phyloP scores from a whole-genome alignment of 495 filamentous ascomycete species.

The Podospora pseudopauciseta region DNA sequence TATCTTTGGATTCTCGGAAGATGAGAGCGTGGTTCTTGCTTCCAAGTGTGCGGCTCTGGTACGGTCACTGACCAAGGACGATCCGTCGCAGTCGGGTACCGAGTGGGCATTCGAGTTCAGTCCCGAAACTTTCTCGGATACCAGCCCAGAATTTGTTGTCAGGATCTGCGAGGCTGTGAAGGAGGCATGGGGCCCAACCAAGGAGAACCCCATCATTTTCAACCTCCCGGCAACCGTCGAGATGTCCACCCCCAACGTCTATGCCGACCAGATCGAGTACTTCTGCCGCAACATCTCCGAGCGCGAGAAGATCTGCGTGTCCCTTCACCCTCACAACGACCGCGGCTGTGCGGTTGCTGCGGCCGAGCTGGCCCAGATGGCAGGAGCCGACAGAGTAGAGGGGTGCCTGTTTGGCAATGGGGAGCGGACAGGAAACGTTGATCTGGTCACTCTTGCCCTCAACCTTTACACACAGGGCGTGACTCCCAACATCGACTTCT shows the following conservation, averaged over 20 bases:
- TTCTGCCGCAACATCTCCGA: slow-evolving; percentile 82
- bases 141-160: slow-evolving; percentile 76
- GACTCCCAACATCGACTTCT: slow-evolving; percentile 85
- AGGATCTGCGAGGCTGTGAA: slow-evolving; percentile 92
- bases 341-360: slow-evolving; percentile 81
- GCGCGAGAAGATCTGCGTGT: slow-evolving; percentile 77
- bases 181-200: slow-evolving; percentile 84
- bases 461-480: slow-evolving; percentile 97
- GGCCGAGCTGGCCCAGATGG: slow-evolving; percentile 93
- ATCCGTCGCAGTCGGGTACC: slow-evolving; percentile 68
- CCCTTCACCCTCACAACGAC: slow-evolving; percentile 92
- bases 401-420: slow-evolving; percentile 95
- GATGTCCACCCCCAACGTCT: slow-evolving; percentile 92
- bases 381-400: slow-evolving; percentile 92
- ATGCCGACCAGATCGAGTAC: slow-evolving; percentile 95
- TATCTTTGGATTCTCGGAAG: slow-evolving; percentile 81
- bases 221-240: slow-evolving; percentile 97
- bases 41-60: slow-evolving; percentile 84
- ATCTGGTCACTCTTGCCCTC: slow-evolving; percentile 87
- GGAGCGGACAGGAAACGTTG: slow-evolving; percentile 93
- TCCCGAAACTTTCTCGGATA: slow-evolving; percentile 94
- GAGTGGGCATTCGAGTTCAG: slow-evolving; percentile 96
- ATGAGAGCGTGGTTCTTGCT: slow-evolving; percentile 77
- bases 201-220: slow-evolving; percentile 87
- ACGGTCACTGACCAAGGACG: slow-evolving; percentile 90